Evolutionary conservation across 768 basidiomycete genomes (phyloP).

Genomic region (Naematelia encephala): DNA sequence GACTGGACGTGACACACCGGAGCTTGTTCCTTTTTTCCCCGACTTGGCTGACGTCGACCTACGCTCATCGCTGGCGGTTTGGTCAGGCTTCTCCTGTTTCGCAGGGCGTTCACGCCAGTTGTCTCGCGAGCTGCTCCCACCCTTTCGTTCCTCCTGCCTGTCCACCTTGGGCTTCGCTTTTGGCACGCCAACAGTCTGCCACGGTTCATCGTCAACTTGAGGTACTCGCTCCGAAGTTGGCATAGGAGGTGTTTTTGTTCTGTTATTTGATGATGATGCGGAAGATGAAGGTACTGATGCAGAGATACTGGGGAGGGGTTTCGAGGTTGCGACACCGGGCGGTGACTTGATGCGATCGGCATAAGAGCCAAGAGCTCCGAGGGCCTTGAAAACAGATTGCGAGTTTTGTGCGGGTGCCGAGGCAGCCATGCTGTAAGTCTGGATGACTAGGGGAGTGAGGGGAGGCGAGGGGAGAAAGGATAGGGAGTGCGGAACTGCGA

Average conservation of each 20-base stretch:
- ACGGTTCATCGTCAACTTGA: slow-evolving; percentile 31
- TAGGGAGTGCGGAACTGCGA: slow-evolving; percentile 22
- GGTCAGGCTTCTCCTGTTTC: slow-evolving; percentile 2
- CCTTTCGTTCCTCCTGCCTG: slow-evolving; percentile 7
- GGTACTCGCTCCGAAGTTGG: slow-evolving; percentile 1
- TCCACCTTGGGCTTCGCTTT: slow-evolving; percentile 7
- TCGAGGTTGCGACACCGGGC: neutral
- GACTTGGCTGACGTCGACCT: slow-evolving; percentile 7
- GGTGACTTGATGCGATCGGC: slow-evolving; percentile 37
- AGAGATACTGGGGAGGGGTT: slow-evolving; percentile 1
- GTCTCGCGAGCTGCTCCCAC: slow-evolving; percentile 14
- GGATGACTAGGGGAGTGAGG: slow-evolving; percentile 5
- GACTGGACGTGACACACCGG: neutral
- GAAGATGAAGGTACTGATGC: slow-evolving; percentile 1
- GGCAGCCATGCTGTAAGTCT: slow-evolving; percentile 2
- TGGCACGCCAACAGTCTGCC: slow-evolving; percentile 35
- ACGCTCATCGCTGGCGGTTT: slow-evolving; percentile 8
- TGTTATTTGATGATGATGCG: slow-evolving; percentile 4
- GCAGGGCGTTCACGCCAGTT: slow-evolving; percentile 22
- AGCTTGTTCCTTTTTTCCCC: slow-evolving; percentile 13
- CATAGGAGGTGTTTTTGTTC: slow-evolving; percentile 13
- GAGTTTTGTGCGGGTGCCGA: slow-evolving; percentile 2
- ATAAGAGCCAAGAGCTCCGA: slow-evolving; percentile 44
- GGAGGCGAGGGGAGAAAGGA: slow-evolving; percentile 10
- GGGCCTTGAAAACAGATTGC: slow-evolving; percentile 39